Base-by-base conservation (phyloP, 257 asterid species). In the Solanum rostratum region DNA sequence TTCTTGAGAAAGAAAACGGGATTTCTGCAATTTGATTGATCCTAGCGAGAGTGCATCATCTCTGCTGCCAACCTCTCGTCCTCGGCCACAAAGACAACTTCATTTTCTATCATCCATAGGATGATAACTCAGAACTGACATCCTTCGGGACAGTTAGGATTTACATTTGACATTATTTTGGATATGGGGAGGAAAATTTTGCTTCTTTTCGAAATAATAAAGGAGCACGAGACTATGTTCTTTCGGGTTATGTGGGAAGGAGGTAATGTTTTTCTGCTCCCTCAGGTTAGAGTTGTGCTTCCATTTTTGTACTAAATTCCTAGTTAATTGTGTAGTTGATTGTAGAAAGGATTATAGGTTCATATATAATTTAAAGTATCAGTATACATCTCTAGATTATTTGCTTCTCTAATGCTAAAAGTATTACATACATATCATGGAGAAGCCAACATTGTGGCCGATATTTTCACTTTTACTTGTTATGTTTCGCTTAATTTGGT, bases 1-100 rank as follows among this genome's bases (percentile, higher is more conserved):
- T 82, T 93, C 98, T 85, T 96, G 88, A 93, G 69, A 55, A 37
- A 14, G 63, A 76, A 50, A 11, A 20, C 0, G 43, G 29, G 30
- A 20, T 20, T 19, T 43, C 79, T 37, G 78, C 16, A 33, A 10
- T 37, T 69, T 27, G 10, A 69, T 69, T 69, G 27, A 18, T 19
- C 22, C 29, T 52, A 57, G 27, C 60, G 71, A 80, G 80, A 70
- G 27, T 55, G 12, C 62, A 16, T 43, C 54, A 20, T 62, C 52
- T 76, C 50, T 80, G 46, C 43, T 59, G 45, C 37, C 49, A 80
- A 20, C 84, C 80, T 85, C 80, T 79, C 24, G 22, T 57, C 43
- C 62, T 63, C 57, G 14, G 11, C 68, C 15, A 60, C 18, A 22
- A 10, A 22, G 16, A 43, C 66, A 22, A 62, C 54, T 79, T 84